Conservation (phyloP, 2,329 filamentous ascomycete genomes). For the Arthrinium phaeospermum region DNA sequence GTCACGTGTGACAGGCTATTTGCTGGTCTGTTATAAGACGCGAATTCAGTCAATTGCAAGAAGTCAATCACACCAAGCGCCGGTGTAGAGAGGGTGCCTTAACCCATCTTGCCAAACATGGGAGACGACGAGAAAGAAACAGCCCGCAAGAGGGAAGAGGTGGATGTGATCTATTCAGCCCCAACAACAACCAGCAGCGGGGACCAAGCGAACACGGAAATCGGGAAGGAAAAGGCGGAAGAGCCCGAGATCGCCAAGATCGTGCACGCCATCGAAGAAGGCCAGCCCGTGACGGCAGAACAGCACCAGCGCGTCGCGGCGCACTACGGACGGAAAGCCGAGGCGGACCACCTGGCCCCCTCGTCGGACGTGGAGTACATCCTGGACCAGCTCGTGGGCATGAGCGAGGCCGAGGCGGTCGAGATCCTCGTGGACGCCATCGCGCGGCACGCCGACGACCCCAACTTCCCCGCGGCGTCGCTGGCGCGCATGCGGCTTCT, state of each 20-base stretch:
- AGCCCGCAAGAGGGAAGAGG: neutral
- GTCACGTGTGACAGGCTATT: neutral
- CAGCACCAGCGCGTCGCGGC: conserved; percentile 13
- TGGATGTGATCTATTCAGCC: neutral
- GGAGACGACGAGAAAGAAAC: neutral
- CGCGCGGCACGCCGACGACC: conserved; percentile 33
- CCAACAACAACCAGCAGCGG: neutral
- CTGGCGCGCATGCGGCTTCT: conserved; percentile 31
- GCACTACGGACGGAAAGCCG: neutral
- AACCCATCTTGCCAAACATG: neutral
- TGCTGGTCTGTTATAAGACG: neutral
- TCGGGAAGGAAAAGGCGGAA: neutral
- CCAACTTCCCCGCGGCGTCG: conserved; percentile 33
- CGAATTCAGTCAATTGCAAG: neutral
- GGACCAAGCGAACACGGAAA: neutral
- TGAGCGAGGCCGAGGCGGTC: conserved; percentile 31
- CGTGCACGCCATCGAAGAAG: conserved; percentile 9
- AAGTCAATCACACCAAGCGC: neutral
- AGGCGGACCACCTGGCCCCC: conserved; percentile 27
- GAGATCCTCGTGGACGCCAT: conserved; percentile 27
- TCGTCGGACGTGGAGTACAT: conserved; percentile 35
- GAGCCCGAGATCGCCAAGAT: neutral
- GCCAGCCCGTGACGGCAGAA: neutral
- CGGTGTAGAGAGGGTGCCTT: neutral
- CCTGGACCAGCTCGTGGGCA: conserved; percentile 31